Evolutionary conservation across 805 yeast genomes (phyloP), one percentile per base, ranked within the genome.

Genomic region (Kodamaea sagamina): DNA sequence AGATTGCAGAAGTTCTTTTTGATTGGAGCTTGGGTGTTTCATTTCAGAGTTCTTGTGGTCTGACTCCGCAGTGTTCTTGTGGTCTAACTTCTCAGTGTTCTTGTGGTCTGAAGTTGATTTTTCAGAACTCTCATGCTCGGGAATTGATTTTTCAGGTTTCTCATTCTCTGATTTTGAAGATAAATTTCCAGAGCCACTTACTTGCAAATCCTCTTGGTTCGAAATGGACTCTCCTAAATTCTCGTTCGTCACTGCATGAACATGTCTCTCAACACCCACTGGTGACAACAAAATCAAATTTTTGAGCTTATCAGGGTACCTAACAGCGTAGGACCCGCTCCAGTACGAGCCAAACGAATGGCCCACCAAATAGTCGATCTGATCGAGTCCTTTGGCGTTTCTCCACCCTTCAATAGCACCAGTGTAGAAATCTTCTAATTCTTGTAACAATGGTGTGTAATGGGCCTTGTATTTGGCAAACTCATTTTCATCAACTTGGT

Each of bases 301-400:
- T 11, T 72, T 62, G 5, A 87, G 69, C 4, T 70, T 57, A 0
- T 75, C 57, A 0, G 89, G 88, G 52, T 82, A 73, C 47, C 68
- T 77, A 32, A 80, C 55, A 1, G 86, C 72, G 58, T 84, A 86
- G 5, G 82, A 76, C 38, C 78, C 77, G 0, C 87, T 77, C 65
- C 88, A 66, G 52, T 84, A 82, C 0, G 89, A 93, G 24, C 95
- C 95, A 49, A 79, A 80, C 0, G 95, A 86, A 60, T 87, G 95
- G 0, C 89, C 92, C 15, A 86, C 64, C 10, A 87, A 56, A 53
- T 78, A 84, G 50, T 71, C 74, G 29, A 87, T 74, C 47, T 77
- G 72, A 1, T 69, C 73, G 8, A 86, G 58, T 0, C 71, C 68
- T 15, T 75, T 65, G 6, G 53, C 62, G 6, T 43, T 46, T 52